Conservation (phyloP, 2,329 filamentous ascomycete genomes). For the Calonectria pseudoturangicola region DNA sequence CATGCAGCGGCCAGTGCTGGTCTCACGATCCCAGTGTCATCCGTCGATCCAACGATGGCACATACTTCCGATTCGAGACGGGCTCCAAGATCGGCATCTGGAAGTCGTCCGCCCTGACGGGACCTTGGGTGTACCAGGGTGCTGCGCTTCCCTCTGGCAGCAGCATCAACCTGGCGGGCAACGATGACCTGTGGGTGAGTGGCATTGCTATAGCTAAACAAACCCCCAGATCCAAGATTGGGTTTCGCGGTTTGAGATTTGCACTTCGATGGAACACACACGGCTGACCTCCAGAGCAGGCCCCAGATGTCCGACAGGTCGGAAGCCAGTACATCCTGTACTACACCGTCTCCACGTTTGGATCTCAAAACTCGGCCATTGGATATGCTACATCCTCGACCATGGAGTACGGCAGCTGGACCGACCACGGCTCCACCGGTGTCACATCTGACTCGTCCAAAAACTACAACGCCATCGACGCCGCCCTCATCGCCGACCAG, state of each 20-base stretch:
- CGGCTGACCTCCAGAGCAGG: conserved; percentile 26
- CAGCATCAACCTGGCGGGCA: conserved; percentile 63
- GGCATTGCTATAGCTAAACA: not conserved
- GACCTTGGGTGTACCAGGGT: conserved; percentile 66
- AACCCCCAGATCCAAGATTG: not conserved
- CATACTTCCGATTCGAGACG: conserved; percentile 66
- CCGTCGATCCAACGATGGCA: conserved; percentile 61
- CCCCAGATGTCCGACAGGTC: conserved; percentile 62
- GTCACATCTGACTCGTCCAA: conserved; percentile 65
- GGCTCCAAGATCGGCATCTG: conserved; percentile 63
- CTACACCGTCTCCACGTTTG: conserved; percentile 78
- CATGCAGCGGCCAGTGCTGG: conserved; percentile 62
- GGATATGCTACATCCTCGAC: conserved; percentile 69
- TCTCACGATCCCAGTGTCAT: conserved; percentile 64
- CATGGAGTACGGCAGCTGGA: conserved; percentile 74
- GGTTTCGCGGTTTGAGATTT: not conserved
- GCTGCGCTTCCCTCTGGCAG: conserved; percentile 62
- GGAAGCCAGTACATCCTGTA: conserved; percentile 78
- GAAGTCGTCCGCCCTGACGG: conserved; percentile 60
- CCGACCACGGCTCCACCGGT: conserved; percentile 74
- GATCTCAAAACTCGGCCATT: conserved; percentile 76
- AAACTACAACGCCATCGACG: conserved; percentile 77
- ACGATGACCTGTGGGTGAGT: conserved; percentile 66
- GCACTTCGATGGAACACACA: not conserved
- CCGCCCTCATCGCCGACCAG: conserved; percentile 67